Evolutionary conservation across 2,329 filamentous ascomycete species (phyloP), one percentile per base, ranked within the genome.

Genomic region (Aurifilum marmelostoma): DNA sequence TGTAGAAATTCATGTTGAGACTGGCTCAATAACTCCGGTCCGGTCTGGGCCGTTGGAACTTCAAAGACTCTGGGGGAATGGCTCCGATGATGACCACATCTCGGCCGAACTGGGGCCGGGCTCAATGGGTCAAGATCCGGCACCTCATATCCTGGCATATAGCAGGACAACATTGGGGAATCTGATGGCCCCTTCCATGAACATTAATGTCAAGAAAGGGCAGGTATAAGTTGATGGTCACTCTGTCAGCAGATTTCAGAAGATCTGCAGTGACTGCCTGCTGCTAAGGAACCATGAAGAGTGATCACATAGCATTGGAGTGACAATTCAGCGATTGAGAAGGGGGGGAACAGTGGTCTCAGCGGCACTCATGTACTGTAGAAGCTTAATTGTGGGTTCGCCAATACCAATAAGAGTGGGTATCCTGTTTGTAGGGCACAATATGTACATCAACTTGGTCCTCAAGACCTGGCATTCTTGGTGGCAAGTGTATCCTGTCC

Each of bases 361-460:
- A 69, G 65, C 63, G 66, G 32, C 61, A 54, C 60, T 34, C 24
- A 47, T 16, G 41, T 47, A 21, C 41, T 7, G 7, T 24, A 61
- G 65, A 67, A 62, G 39, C 61, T 62, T 32, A 47, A 65, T 47
- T 47, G 65, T 70, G 68, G 65, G 62, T 64, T 11, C 7, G 67
- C 64, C 29, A 63, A n/a, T 69, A 47, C 64, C 50, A 66, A 34
- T 37, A 54, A 18, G 39, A 67, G 67, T 69, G 67, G 67, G 27
- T 56, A 70, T 60, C 37, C 12, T 11, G 24, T 54, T 14, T 54
- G 50, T 27, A 27, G 65, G 60, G 50, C 68, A 52, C 63, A 47
- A n/a, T n/a, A n/a, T n/a, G 41, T 8, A 47, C 68, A 24, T 37
- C 18, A 41, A 12, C 16, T 3, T 41, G 18, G 41, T 8, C 16